phyloP scores from a whole-genome alignment of 345 rosid genomes.

The Stellera chamaejasme region DNA sequence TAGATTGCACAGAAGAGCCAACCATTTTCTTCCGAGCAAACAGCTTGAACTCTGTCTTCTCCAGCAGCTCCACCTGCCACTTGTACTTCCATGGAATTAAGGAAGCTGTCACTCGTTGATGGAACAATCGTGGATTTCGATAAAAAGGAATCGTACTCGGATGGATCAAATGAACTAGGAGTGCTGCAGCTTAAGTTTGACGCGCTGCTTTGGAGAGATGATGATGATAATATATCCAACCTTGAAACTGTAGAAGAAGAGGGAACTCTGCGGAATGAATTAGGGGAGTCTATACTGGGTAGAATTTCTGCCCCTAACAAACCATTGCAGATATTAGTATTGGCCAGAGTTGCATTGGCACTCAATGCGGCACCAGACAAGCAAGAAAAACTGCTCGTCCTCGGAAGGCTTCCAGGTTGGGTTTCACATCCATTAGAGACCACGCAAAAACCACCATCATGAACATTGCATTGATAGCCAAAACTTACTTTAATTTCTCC shows the following conservation, averaged over 20 bases:
- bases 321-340: slow-evolving; percentile 90
- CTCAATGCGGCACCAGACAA: slow-evolving; percentile 95
- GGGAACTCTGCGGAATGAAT: slow-evolving; percentile 65
- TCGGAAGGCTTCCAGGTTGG: slow-evolving; percentile 33
- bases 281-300: slow-evolving; percentile 83
- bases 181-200: slow-evolving; percentile 84
- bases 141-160: slow-evolving; percentile 54
- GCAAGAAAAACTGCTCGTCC: slow-evolving; percentile 78
- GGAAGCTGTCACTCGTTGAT: slow-evolving; percentile 62
- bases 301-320: slow-evolving; percentile 81
- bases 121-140: slow-evolving; percentile 55
- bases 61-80: slow-evolving; percentile 99
- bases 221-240: slow-evolving; percentile 82
- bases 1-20: slow-evolving; percentile 89
- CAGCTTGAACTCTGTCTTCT: slow-evolving; percentile 96
- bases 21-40: slow-evolving; percentile 94
- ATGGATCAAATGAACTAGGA: slow-evolving; percentile 44
- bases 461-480: slow-evolving; percentile 72
- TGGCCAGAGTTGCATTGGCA: slow-evolving; percentile 93
- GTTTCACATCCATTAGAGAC: slow-evolving; percentile 24
- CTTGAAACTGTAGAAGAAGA: slow-evolving; percentile 70
- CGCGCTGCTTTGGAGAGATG: slow-evolving; percentile 76
- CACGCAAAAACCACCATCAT: slow-evolving; percentile 15
- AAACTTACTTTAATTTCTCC: slow-evolving; percentile 85
- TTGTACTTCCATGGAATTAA: slow-evolving; percentile 68